Conservation (phyloP, 2,329 filamentous ascomycete species). For the Botrytis fragariae region DNA sequence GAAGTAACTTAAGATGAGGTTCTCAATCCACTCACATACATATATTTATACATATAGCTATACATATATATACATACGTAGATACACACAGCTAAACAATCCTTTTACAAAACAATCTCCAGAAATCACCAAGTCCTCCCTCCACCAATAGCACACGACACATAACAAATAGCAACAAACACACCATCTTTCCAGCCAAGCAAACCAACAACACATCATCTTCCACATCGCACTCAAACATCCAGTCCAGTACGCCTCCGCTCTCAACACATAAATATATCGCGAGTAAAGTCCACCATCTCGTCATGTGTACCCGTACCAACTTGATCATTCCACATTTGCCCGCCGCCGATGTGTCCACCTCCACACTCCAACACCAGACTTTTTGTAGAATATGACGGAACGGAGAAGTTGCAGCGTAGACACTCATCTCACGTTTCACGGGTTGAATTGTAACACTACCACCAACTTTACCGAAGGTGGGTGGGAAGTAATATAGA, state of each 20-base stretch:
- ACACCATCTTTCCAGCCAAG: too few relatives aligned
- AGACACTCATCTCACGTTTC: background rate
- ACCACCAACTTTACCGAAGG: background rate
- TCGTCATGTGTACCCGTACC: background rate
- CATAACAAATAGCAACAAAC: background rate
- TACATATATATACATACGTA: background rate
- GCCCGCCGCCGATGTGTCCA: too few relatives aligned
- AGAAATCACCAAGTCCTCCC: background rate
- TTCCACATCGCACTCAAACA: background rate
- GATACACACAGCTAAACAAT: too few relatives aligned
- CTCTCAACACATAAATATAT: background rate
- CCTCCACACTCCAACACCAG: background rate
- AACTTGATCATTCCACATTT: background rate
- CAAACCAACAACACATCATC: background rate
- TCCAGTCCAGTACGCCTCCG: background rate
- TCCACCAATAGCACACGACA: background rate
- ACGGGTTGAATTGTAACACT: background rate
- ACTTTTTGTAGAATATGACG: background rate
- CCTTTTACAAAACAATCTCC: too few relatives aligned
- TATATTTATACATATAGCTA: too few relatives aligned
- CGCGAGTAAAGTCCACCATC: background rate
- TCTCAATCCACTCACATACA: background rate
- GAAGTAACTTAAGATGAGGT: background rate
- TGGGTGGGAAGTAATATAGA: background rate
- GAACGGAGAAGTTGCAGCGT: background rate